A percentile compares a stretch with the other conserved stretches of the same genome.
phyloP scores from a whole-genome alignment of 2,329 filamentous ascomycete species.

The Phoma sp. region DNA sequence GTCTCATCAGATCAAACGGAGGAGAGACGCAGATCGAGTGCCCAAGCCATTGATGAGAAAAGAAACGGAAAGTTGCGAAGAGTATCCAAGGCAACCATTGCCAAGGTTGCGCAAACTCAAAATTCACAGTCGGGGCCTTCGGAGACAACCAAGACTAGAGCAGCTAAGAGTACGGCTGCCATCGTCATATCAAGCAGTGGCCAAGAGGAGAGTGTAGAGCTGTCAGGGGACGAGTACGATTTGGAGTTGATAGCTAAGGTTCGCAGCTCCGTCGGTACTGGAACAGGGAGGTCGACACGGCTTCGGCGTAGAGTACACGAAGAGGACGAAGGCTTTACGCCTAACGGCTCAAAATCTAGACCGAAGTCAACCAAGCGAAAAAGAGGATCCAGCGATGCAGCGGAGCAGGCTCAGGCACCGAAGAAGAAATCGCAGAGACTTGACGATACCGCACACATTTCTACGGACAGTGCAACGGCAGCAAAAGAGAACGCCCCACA shows the following conservation, averaged over 20 bases:
- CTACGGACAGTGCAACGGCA: not conserved
- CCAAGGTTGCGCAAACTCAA: constrained; percentile 12
- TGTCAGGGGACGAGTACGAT: constrained; percentile 4
- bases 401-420: not conserved
- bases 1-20: not conserved
- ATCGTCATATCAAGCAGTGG: not conserved
- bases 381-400: not conserved
- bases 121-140: constrained; percentile 7
- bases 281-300: constrained; percentile 2
- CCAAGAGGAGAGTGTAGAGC: not conserved
- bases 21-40: not conserved
- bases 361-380: constrained; percentile 17
- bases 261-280: not conserved
- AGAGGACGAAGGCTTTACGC: constrained; percentile 22
- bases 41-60: not conserved
- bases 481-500: not conserved
- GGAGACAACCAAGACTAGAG: constrained; percentile 7
- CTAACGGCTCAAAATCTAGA: constrained; percentile 7
- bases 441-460: not conserved
- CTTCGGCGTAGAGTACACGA: constrained; percentile 2
- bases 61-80: constrained; percentile 10
- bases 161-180: not conserved
- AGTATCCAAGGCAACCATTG: constrained; percentile 22
- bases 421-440: constrained; percentile 3
- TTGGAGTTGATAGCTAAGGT: not conserved